Conservation (phyloP, 805 yeast species). For the Clavispora phyllophila region DNA sequence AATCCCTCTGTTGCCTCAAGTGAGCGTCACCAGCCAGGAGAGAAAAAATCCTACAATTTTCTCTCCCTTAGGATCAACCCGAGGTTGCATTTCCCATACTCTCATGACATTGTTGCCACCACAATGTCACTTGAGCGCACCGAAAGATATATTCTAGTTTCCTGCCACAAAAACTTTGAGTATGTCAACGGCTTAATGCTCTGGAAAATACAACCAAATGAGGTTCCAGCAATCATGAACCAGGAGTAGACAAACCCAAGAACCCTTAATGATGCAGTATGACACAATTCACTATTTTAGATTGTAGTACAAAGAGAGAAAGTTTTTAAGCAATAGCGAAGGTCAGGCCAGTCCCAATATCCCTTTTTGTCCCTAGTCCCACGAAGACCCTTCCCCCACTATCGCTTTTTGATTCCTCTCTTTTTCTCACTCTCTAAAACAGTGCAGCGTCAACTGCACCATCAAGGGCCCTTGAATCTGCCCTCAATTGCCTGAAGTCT, state of each 20-base stretch:
- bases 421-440: not conserved
- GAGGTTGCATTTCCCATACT: not conserved
- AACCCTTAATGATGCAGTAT: not conserved
- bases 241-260: not conserved
- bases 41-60: not conserved
- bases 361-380: slow-evolving; percentile 1
- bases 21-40: not conserved
- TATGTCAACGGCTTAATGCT: not conserved
- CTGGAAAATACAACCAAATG: not conserved
- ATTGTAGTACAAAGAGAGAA: not conserved
- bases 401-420: not conserved
- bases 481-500: not conserved
- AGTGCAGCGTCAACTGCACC: not conserved
- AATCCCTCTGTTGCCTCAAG: not conserved
- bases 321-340: not conserved
- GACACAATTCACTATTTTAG: not conserved
- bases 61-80: not conserved
- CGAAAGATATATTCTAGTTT: not conserved
- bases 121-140: not conserved
- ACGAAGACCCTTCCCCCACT: not conserved
- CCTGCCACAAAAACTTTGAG: not conserved
- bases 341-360: not conserved
- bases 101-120: not conserved
- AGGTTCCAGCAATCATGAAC: not conserved
- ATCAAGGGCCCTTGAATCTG: not conserved